phyloP scores from a whole-genome alignment of 176 grass and related monocot species.

The Aegilops longissima region DNA sequence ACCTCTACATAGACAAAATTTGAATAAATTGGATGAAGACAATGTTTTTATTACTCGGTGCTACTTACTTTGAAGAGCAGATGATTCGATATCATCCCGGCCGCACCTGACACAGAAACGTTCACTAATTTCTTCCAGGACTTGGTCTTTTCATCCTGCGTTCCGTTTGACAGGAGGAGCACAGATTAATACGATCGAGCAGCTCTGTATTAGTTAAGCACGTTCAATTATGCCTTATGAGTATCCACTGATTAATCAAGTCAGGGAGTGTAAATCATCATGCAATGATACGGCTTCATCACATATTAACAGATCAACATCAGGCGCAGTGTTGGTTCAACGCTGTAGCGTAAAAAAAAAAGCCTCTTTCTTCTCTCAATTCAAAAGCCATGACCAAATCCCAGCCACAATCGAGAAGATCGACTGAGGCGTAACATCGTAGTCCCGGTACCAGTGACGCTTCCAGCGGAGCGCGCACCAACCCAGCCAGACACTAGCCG shows the following conservation, averaged over 20 bases:
- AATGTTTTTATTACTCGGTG: neutral
- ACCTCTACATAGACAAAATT: neutral
- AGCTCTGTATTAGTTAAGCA: neutral
- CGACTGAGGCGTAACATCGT: neutral
- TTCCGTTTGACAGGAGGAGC: neutral
- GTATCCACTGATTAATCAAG: neutral
- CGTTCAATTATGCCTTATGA: neutral
- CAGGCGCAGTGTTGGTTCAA: neutral
- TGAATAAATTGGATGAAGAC: neutral
- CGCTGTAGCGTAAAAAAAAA: neutral
- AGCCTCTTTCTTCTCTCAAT: neutral
- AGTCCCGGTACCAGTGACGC: neutral
- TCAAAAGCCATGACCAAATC: neutral
- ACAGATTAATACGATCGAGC: neutral
- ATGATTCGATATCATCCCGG: constrained; percentile 98
- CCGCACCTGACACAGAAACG: constrained; percentile 82
- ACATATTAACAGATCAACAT: neutral
- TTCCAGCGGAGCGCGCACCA: neutral
- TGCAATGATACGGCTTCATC: neutral
- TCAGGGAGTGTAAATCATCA: neutral
- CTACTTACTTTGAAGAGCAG: constrained; percentile 82
- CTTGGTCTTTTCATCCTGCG: constrained; percentile 63
- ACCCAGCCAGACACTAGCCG: neutral
- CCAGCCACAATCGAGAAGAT: neutral
- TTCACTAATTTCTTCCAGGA: constrained; percentile 91